Evolutionary conservation across 805 yeast genomes (phyloP), one percentile per base, ranked within the genome.

Genomic region (Metschnikowia similis): DNA sequence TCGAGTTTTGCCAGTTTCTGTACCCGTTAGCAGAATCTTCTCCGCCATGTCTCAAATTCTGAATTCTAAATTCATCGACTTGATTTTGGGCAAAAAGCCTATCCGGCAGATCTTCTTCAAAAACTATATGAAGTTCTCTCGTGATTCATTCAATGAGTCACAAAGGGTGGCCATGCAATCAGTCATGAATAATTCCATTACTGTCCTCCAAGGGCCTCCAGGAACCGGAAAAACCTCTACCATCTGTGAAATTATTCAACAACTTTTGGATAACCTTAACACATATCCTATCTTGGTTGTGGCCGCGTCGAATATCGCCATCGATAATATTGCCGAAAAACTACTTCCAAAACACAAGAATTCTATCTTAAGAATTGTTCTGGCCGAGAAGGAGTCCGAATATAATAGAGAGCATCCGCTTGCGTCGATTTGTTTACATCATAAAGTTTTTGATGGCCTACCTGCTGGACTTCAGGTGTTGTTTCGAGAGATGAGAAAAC

Each of bases 261-360:
- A 83, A 58, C 70, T 83, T 50, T 67, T 84, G 48, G 77, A 74
- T 39, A 79, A 79, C 42, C 71, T 80, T 55, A 72, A 78, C 57
- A 74, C 82, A 2, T 81, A 73, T 56, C 89, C 89, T 1, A 81
- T 85, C 38, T 67, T 84, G 49, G 88, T 85, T 48, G 88, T 83
- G 45, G 89, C 91, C 1, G 87, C 89, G 2, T 83, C 89, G 1
- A 85, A 85, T 58, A 81, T 84, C 59, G 90, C 90, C 2, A 83
- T 84, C 57, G 89, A 84, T 62, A 84, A 85, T 55, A 83, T 85
- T 63, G 89, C 89, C 0, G 89, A 84, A 55, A 84, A 84, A 59
- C 67, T 84, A 50, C 62, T 83, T 59, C 67, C 67, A 9, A 71
- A 74, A 30, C 80, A 80, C 53, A 75, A 75, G 6, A 74, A 74